Evolutionary conservation across 2,329 filamentous ascomycete genomes (phyloP).

Genomic region (Colletotrichum ledebouriae): DNA sequence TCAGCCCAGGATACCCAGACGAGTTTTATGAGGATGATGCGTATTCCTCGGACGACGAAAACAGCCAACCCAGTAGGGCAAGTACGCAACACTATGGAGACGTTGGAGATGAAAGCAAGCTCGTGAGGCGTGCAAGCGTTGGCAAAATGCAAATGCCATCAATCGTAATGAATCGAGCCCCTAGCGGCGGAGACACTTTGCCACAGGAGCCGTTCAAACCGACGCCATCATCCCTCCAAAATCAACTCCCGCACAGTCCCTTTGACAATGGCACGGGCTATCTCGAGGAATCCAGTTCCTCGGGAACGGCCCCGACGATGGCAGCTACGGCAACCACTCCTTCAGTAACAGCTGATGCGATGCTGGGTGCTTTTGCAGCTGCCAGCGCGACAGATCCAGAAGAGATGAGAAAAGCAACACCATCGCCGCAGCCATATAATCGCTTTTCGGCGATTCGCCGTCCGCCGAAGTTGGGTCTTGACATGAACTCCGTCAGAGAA

Average conservation of each 20-base stretch:
- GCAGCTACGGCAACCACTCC: slow-evolving; percentile 45
- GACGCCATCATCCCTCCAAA: slow-evolving; percentile 53
- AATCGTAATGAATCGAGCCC: slow-evolving; percentile 61
- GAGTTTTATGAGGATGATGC: slow-evolving; percentile 64
- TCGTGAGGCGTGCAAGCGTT: slow-evolving; percentile 73
- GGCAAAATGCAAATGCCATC: slow-evolving; percentile 72
- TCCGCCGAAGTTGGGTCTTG: slow-evolving; percentile 75
- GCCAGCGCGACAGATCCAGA: slow-evolving; percentile 61
- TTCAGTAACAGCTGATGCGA: slow-evolving; percentile 58
- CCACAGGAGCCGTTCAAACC: slow-evolving; percentile 43
- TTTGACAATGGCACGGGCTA: slow-evolving; percentile 62
- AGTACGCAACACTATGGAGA: slow-evolving; percentile 57
- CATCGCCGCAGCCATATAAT: slow-evolving; percentile 54
- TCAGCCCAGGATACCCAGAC: slow-evolving; percentile 62
- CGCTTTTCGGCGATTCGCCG: slow-evolving; percentile 68
- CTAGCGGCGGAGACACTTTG: slow-evolving; percentile 37
- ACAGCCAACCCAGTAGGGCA: slow-evolving; percentile 42
- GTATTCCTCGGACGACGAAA: slow-evolving; percentile 51
- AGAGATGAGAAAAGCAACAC: slow-evolving; percentile 47
- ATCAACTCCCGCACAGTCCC: slow-evolving; percentile 51
- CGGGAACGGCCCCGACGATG: slow-evolving; percentile 55
- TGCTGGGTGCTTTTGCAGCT: slow-evolving; percentile 64
- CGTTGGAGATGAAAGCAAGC: slow-evolving; percentile 66
- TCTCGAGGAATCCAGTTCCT: slow-evolving; percentile 61
- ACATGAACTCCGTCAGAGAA: slow-evolving; percentile 85